Conservation (phyloP, 495 filamentous ascomycete species). For the Tetracladium setigerum region DNA sequence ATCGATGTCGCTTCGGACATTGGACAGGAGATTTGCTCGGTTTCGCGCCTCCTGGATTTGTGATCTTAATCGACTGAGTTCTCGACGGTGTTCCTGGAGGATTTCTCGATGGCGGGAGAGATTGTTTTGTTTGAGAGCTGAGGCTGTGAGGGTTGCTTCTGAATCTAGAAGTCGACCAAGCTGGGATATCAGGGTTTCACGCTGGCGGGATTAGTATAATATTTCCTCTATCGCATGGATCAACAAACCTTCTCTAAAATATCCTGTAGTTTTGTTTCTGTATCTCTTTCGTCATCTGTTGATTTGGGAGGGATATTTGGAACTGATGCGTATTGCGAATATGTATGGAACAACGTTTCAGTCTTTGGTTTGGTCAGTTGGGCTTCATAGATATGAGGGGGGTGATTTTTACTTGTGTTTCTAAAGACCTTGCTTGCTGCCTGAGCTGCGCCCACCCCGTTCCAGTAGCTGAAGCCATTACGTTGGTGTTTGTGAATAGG, state of each 20-base stretch:
- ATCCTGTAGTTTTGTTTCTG: constrained; percentile 77
- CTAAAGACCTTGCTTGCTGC: constrained; percentile 83
- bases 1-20: constrained; percentile 85
- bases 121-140: constrained; percentile 91
- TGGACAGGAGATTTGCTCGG: constrained; percentile 84
- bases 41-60: constrained; percentile 66
- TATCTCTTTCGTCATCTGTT: constrained; percentile 72
- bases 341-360: constrained; percentile 86
- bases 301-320: constrained; percentile 74
- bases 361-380: constrained; percentile 50
- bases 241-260: constrained; percentile 64
- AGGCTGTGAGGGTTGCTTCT: constrained; percentile 80
- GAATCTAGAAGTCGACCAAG: constrained; percentile 88
- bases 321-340: constrained; percentile 85
- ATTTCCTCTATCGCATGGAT: constrained; percentile 1
- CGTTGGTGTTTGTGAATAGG: background rate
- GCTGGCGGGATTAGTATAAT: constrained; percentile 38
- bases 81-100: constrained; percentile 76
- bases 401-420: constrained; percentile 71
- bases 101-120: constrained; percentile 87
- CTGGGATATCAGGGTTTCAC: constrained; percentile 73
- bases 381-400: background rate
- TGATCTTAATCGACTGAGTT: constrained; percentile 64
- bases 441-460: constrained; percentile 93
- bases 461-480: constrained; percentile 68